Evolutionary conservation across 129 eudicot genomes (phyloP), one percentile per base, ranked within the genome.

Genomic region (Escallonia rubra): DNA sequence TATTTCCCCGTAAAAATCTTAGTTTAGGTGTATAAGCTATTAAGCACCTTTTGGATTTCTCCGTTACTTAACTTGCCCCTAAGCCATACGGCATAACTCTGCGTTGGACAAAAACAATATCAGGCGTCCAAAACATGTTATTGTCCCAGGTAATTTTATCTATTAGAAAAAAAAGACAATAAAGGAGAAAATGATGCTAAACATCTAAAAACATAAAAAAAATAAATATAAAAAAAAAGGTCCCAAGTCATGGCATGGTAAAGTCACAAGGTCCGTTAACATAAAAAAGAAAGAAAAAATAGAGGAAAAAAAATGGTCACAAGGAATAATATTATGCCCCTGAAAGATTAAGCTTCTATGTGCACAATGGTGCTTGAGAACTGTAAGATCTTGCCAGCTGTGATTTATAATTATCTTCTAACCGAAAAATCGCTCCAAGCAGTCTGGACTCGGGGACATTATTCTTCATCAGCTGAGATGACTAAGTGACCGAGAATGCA

Each of bases 351-450:
- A 48, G 57, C 39, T 42, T 41, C 65, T 60, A 58, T 50, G 47
- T 15, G 11, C 9, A 71, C 57, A 63, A 63, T 41, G 55, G 43
- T 46, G 67, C 64, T 77, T 45, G 61, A 12, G 15, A 64, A 61
- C n/a, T 43, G 16, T 39, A 49, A 63, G 51, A 52, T 48, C 56
- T 66, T 62, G 38, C 54, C 57, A 38, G 47, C 79, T 53, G 73
- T 45, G 10, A 23, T 23, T 23, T 23, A 23, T 23, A 23, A 23
- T 1, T 23, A 23, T 23, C 53, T 55, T 61, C 13, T 62, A 42
- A 50, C 41, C 14, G 47, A 57, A 52, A 66, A 76, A 76, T 23
- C 34, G 34, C 34, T 65, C 71, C 76, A 42, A 43, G 15, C 39
- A 47, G 44, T 34, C 59, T 54, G 64, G 47, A 69, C 46, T 4